Base-by-base conservation (phyloP, 2,329 filamentous ascomycete species). In the Penicillium sp. region DNA sequence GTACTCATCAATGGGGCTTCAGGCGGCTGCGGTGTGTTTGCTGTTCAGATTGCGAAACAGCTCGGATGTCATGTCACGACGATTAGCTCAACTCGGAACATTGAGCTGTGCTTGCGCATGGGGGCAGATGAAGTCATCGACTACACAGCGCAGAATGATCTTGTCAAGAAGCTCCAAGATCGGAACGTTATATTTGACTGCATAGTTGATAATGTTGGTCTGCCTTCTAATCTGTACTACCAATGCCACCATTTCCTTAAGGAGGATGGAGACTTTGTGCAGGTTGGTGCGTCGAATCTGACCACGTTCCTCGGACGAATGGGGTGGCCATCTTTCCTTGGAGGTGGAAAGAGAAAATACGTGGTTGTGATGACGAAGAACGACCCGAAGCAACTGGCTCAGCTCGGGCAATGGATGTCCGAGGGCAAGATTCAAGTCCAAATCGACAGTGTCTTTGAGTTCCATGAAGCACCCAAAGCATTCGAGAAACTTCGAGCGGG, bases 1-100 rank as follows among this genome's bases (percentile, higher is more conserved):
- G 76, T 89, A 7, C 84, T 88, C 63, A 81, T 88, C 67, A 88
- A 88, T 59, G 86, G 85, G 11, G 85, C 85, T 0, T 83, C 79
- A 5, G 86, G 86, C 9, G 86, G 86, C 0, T 81, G 78, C 1
- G 86, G 86, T 0, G 78, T 79, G 0, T 86, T 80, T 54, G 81
- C 77, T 0, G 83, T 89, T 49, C 86, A 89, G 65, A 80, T 88
- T 43, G 86, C 85, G 8, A 88, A 87, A 66, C 73, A 75, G 0
- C 64, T 84, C 3, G 85, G 85, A 0, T 86, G 82, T 60, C 73
- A 81, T 57, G 86, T 89, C 31, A 83, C 81, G 2, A 77, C 78
- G 2, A 80, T 79, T 4, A 89, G 86, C 63, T 88, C 85, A 9
- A 77, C 73, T 0, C 67, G 68, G 5, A 89, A 88, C 66, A 74